Base-by-base conservation (phyloP, 176 grass and related monocot genomes). In the Zoysia japonica region DNA sequence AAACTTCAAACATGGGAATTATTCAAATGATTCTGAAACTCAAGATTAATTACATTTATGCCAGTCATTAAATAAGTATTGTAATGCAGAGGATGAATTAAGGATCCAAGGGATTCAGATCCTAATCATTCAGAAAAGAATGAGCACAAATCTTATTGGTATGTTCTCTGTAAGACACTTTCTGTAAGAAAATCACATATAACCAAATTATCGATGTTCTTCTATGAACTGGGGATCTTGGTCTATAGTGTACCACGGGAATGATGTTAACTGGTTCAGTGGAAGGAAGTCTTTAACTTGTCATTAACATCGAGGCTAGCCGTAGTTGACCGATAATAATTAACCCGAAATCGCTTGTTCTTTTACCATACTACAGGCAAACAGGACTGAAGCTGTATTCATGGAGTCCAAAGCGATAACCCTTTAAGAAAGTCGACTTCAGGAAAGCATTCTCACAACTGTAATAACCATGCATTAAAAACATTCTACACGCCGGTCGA, bases 391-490 rank as follows among this genome's bases (percentile, higher is more conserved):
- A 67, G 10, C 47, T 46, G 8, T 17, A 13, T 76, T 47, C 13
- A 62, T 78, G 46, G 47, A 78, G 43, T 68, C 57, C 12, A 78
- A 76, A 61, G 10, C 49, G 67, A 60, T 50, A 60, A 78, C 53
- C 38, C 16, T 75, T 62, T 62, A 53, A 71, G 42, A 14, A 80
- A 65, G 71, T 76, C 77, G 81, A 76, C 71, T 76, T 70, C 70
- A 80, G 47, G 57, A 80, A 85, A 80, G 65, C 65, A 85, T 71
- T 70, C 10, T 59, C 48, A 47, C 55, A 75, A 71, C 57, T 71
- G 82, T 76, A 51, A 44, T 42, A 80, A 46, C 4, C 45, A 46
- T 19, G 5, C 5, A 84, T 60, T 70, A 61, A 76, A 85, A 46
- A 54, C 47, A 57, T 36, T 48, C 78, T 9, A 74, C 9, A 9